Conservation (phyloP, 495 filamentous ascomycete genomes). For the Aspergillus taichungensis region DNA sequence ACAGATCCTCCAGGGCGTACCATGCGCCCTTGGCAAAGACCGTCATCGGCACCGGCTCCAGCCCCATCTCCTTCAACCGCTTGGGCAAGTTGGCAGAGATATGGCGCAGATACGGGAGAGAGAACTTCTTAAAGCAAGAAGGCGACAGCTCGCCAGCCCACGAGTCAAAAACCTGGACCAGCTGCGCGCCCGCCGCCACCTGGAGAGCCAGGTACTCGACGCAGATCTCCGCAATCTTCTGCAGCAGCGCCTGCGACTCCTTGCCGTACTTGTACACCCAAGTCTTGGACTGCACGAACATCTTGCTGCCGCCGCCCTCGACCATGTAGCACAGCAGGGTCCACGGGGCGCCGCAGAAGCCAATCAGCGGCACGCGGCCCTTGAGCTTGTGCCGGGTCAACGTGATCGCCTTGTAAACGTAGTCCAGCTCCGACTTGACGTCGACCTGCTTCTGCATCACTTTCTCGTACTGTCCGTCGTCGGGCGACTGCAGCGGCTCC, state of each 20-base stretch:
- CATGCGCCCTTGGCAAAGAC: conserved; percentile 99
- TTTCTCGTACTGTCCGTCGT: conserved; percentile 70
- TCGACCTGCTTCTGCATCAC: conserved; percentile 72
- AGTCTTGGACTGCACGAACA: conserved; percentile 84
- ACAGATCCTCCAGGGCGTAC: conserved; percentile 84
- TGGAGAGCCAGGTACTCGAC: conserved; percentile 90
- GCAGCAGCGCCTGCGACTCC: conserved; percentile 68
- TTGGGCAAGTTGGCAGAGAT: conserved; percentile 72
- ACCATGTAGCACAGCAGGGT: conserved; percentile 98
- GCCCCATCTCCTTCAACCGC: conserved; percentile 58
- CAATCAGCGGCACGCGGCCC: conserved; percentile 83
- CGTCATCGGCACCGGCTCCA: conserved; percentile 90
- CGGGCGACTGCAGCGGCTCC: conserved; percentile 64
- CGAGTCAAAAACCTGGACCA: conserved; percentile 97
- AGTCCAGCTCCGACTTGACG: conserved; percentile 73
- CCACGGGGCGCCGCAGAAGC: conserved; percentile 98
- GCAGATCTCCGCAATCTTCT: conserved; percentile 87
- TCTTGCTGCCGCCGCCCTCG: conserved; percentile 88
- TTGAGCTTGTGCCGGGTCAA: conserved; percentile 80
- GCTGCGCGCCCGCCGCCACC: conserved; percentile 81
- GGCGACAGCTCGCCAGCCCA: conserved; percentile 95
- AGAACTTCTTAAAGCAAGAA: conserved; percentile 68
- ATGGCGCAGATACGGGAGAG: conserved; percentile 74
- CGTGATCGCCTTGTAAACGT: conserved; percentile 92
- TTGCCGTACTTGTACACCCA: conserved; percentile 90